Evolutionary conservation across 2,329 filamentous ascomycete species (phyloP).

Genomic region (Penicillium aurantiogriseum): DNA sequence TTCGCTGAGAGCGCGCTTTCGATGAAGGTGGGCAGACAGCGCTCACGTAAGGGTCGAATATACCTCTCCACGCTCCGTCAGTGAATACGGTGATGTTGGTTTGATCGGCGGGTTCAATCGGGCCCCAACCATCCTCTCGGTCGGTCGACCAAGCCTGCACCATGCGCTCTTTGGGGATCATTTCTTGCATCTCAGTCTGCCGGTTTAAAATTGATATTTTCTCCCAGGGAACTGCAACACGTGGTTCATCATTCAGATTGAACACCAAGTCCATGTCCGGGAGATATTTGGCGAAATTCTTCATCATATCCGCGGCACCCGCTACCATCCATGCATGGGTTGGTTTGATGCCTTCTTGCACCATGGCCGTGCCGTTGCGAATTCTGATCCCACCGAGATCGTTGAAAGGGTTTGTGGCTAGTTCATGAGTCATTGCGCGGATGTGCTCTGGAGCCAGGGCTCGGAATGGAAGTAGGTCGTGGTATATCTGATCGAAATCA

Average conservation of each 20-base stretch:
- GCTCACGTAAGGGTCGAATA: constrained; percentile 46
- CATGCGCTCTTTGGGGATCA: constrained; percentile 23
- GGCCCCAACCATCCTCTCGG: constrained; percentile 40
- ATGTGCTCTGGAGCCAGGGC: constrained; percentile 52
- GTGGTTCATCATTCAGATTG: constrained; percentile 61
- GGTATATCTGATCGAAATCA: constrained; percentile 59
- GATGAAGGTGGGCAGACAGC: constrained; percentile 63
- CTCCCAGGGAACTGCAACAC: constrained; percentile 55
- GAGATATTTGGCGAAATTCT: constrained; percentile 53
- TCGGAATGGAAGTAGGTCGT: constrained; percentile 57
- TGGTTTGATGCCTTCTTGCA: constrained; percentile 52
- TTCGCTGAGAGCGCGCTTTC: constrained; percentile 55
- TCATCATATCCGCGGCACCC: constrained; percentile 54
- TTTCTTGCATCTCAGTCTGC: constrained; percentile 22
- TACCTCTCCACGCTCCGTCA: constrained; percentile 41
- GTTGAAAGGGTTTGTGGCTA: constrained; percentile 55
- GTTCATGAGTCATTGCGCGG: constrained; percentile 52
- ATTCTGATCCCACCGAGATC: constrained; percentile 57
- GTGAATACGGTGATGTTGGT: constrained; percentile 39
- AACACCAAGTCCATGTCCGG: constrained; percentile 65
- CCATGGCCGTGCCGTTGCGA: constrained; percentile 51
- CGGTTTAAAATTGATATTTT: constrained; percentile 39
- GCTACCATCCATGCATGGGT: constrained; percentile 61
- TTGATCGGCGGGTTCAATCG: constrained; percentile 36
- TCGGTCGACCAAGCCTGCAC: constrained; percentile 37